These are phyloP conservation scores for Tarenaya hassleriana DNA, from an alignment of 345 rosid genomes.

Conservation along the genomic window DNA sequence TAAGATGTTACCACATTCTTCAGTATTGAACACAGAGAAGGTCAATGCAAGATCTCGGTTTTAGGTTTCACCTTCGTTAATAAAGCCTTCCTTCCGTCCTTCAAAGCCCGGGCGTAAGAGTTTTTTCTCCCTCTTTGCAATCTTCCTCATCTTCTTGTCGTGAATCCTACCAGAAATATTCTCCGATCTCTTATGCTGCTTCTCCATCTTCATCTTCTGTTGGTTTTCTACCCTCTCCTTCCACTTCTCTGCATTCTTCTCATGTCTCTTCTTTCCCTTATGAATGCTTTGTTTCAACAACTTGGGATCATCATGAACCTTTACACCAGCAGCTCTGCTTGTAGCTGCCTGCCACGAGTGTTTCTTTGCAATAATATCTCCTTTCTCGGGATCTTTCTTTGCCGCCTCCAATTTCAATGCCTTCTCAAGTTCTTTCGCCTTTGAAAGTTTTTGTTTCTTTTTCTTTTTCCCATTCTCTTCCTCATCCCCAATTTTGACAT, in stretches of 20 bases:
- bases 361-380: conserved; percentile 47
- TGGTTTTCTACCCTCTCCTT: conserved; percentile 61
- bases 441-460: conserved; percentile 54
- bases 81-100: conserved; percentile 58
- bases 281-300: conserved; percentile 66
- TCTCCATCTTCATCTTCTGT: conserved; percentile 55
- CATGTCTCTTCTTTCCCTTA: conserved; percentile 61
- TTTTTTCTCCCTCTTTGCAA: conserved; percentile 83
- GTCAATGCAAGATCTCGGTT: background rate
- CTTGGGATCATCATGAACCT: conserved; percentile 80
- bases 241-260: conserved; percentile 86
- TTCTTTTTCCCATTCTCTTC: conserved; percentile 46
- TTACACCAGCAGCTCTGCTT: conserved; percentile 69
- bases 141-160: conserved; percentile 26
- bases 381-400: conserved; percentile 77
- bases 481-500: conserved; percentile 62
- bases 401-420: conserved; percentile 55
- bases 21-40: conserved; percentile 10
- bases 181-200: conserved; percentile 65
- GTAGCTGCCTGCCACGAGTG: conserved; percentile 73
- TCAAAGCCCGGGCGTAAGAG: conserved; percentile 85
- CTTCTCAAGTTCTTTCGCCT: conserved; percentile 59
- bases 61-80: conserved; percentile 34
- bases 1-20: conserved; percentile 9
- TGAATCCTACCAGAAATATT: conserved; percentile 63